These are phyloP conservation scores for Aspergillus ibericus DNA, from an alignment of 2,329 filamentous ascomycete species.

Conservation along the genomic window DNA sequence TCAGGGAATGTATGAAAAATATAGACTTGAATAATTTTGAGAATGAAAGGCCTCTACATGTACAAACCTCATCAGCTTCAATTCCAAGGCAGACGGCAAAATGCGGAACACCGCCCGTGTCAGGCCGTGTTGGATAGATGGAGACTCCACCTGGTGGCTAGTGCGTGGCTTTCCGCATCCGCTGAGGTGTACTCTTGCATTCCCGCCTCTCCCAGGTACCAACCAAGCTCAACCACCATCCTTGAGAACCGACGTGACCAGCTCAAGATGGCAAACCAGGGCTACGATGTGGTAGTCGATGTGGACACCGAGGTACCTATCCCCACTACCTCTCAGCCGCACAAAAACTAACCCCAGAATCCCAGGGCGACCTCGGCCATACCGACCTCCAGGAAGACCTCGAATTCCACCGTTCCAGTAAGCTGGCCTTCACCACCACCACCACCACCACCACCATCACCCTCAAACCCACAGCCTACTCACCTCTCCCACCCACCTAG, in stretches of 20 bases:
- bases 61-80: neutral
- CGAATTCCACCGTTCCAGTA: slow-evolving; percentile 92
- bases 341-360: slow-evolving; percentile 13
- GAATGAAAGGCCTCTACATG: neutral
- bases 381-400: slow-evolving; percentile 98
- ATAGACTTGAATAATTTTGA: neutral
- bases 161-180: slow-evolving; percentile 28
- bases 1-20: neutral
- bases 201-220: slow-evolving; percentile 18
- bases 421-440: slow-evolving; percentile 17
- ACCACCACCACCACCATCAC: neutral
- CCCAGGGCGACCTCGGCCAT: slow-evolving; percentile 90
- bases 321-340: neutral
- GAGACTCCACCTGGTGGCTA: slow-evolving; percentile 27
- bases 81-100: neutral
- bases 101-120: neutral
- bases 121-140: neutral
- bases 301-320: slow-evolving; percentile 82
- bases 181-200: slow-evolving; percentile 39
- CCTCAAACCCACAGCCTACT: neutral
- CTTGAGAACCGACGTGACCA: slow-evolving; percentile 13
- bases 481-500: slow-evolving; percentile 31
- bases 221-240: slow-evolving; percentile 12
- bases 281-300: slow-evolving; percentile 97
- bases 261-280: slow-evolving; percentile 70